Evolutionary conservation across 805 yeast genomes (phyloP).

Genomic region (Blastobotrys chiropterorum): DNA sequence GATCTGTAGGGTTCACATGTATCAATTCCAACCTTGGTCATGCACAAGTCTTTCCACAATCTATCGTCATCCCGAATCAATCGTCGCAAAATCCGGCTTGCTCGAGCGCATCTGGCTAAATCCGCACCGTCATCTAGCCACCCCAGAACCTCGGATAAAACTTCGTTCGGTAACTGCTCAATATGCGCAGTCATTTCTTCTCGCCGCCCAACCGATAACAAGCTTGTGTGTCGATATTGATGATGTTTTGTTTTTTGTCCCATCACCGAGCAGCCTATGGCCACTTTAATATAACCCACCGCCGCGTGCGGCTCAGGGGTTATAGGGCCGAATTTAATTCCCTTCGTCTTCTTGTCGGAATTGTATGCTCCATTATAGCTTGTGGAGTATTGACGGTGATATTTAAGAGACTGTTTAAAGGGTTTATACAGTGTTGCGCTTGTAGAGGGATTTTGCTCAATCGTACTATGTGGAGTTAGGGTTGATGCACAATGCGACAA

Average conservation of each 20-base stretch:
- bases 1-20: conserved; percentile 16
- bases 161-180: conserved; percentile 17
- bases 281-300: background rate
- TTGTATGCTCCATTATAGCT: too few relatives aligned
- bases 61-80: conserved; percentile 13
- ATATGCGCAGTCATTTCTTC: background rate
- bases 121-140: conserved; percentile 13
- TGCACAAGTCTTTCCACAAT: conserved; percentile 19
- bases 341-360: too few relatives aligned
- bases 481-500: too few relatives aligned
- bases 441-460: too few relatives aligned
- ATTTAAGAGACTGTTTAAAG: too few relatives aligned
- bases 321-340: too few relatives aligned
- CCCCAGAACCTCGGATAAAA: conserved; percentile 11
- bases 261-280: too few relatives aligned
- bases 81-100: conserved; percentile 15
- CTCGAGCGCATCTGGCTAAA: conserved; percentile 8
- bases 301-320: background rate
- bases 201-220: background rate
- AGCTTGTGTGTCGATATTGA: background rate
- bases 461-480: too few relatives aligned
- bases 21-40: conserved; percentile 8
- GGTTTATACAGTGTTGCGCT: too few relatives aligned
- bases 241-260: background rate
- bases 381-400: too few relatives aligned